Base-by-base conservation (phyloP, 768 basidiomycete genomes). In the Leccinum uliginosum region DNA sequence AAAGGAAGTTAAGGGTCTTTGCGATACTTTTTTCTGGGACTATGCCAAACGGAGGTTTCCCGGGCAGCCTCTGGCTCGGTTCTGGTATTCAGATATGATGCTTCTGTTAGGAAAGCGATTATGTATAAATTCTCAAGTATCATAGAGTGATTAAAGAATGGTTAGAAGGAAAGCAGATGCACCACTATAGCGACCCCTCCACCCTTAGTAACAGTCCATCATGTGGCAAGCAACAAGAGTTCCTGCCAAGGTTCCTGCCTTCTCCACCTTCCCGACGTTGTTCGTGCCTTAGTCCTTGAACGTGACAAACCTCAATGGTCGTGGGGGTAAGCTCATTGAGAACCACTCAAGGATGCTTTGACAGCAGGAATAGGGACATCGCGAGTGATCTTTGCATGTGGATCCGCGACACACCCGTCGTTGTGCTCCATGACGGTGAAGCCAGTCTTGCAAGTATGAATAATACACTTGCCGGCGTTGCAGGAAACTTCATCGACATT, bases 401-500 rank as follows among this genome's bases (percentile, higher is more conserved):
- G 21, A 2, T 21, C 4, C 7, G 51, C 52, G 29, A 63, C 45
- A 38, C 71, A 73, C 4, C 17, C 26, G 11, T 66, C 53, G 4
- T 59, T 24, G 34, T 32, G n/a, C 3, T 43, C 8, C 27, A 61
- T 53, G 15, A 59, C 47, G 3, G 32, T 23, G 35, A 60, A 73
- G 5, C 66, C 71, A 11, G 32, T 17, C 38, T 53, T 59, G 62
- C 73, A 75, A 12, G 53, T 51, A 15, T 61, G 45, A 23, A 76
- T 63, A 26, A 65, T 38, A 60, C 75, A 76, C 15, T 29, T 29
- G 40, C 65, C 57, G 4, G 54, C 50, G 6, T 24, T n/a, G 62
- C 75, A 76, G 11, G 65, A 52, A 7, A 71, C 75, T 11, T 59
- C 52, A 4, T 58, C 62, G 34, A 73, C 69, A 35, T 68, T 48